Evolutionary conservation across 768 basidiomycete species (phyloP).

Genomic region (Pleurotus ostreatus): DNA sequence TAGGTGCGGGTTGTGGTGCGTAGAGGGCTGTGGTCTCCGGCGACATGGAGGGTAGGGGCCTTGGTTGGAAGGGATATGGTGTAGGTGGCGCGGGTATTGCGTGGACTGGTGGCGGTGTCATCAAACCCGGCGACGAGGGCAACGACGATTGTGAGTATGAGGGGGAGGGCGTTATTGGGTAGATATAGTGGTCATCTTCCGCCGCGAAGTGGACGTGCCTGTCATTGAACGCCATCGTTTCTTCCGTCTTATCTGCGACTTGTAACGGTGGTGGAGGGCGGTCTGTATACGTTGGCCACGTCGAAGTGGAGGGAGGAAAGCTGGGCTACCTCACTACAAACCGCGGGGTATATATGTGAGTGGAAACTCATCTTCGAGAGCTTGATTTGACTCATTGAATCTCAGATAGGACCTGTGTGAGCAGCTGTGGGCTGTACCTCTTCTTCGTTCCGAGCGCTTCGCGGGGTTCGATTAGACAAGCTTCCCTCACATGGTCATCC

Average conservation of each 20-base stretch:
- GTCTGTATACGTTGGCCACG: background rate
- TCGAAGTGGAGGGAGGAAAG: background rate
- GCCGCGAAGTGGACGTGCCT: conserved; percentile 7
- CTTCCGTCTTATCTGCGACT: background rate
- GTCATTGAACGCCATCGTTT: background rate
- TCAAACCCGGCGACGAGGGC: conserved; percentile 4
- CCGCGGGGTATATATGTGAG: background rate
- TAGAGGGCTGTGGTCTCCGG: background rate
- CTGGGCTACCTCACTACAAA: background rate
- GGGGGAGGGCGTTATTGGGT: conserved; percentile 4
- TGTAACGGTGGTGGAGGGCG: background rate
- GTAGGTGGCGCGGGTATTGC: background rate
- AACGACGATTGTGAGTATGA: conserved; percentile 1
- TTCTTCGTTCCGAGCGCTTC: background rate
- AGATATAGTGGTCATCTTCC: conserved; percentile 3
- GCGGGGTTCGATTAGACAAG: background rate
- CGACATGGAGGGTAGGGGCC: background rate
- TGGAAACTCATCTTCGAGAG: background rate
- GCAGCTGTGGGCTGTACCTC: background rate
- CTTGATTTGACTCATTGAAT: background rate
- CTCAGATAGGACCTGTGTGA: background rate
- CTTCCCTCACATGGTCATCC: background rate
- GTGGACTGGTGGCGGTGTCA: background rate
- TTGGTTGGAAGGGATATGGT: background rate
- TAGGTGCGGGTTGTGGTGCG: background rate